phyloP scores from a whole-genome alignment of 148 eudicot species.

The Chenopodium album region DNA sequence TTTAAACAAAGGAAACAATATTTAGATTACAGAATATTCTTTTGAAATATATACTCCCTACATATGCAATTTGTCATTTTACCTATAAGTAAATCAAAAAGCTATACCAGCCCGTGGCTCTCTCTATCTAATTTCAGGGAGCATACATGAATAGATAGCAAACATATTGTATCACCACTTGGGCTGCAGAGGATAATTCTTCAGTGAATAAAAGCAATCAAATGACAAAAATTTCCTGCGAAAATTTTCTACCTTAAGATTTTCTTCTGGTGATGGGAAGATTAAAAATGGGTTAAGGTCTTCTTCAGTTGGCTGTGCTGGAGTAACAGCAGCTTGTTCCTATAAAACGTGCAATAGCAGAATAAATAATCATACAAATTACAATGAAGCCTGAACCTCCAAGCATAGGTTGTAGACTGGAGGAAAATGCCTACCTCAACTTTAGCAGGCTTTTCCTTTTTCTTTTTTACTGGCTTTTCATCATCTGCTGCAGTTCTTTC shows the following conservation, averaged over 20 bases:
- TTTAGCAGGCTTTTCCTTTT: constrained; percentile 90
- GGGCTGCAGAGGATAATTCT: background rate
- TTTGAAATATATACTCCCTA: too few relatives aligned
- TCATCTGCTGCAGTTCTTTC: constrained; percentile 90
- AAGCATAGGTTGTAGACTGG: background rate
- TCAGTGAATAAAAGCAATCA: too few relatives aligned
- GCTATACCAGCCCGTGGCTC: too few relatives aligned
- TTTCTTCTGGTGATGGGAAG: constrained; percentile 86
- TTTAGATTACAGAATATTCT: too few relatives aligned
- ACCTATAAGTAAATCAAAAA: too few relatives aligned
- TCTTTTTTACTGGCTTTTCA: constrained; percentile 87
- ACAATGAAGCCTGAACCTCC: background rate
- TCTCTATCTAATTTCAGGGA: too few relatives aligned
- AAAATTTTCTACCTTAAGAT: constrained; percentile 54
- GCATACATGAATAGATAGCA: background rate
- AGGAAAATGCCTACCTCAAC: constrained; percentile 48
- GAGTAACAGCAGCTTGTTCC: constrained; percentile 48
- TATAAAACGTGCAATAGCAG: constrained; percentile 26
- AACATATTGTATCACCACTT: background rate
- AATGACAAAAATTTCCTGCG: background rate
- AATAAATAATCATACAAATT: constrained; percentile 7
- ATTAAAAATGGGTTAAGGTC: constrained; percentile 76
- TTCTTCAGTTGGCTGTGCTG: constrained; percentile 62
- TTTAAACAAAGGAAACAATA: too few relatives aligned
- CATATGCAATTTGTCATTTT: too few relatives aligned